Conservation (phyloP, 495 filamentous ascomycete genomes). For the Penicillium nucicola region DNA sequence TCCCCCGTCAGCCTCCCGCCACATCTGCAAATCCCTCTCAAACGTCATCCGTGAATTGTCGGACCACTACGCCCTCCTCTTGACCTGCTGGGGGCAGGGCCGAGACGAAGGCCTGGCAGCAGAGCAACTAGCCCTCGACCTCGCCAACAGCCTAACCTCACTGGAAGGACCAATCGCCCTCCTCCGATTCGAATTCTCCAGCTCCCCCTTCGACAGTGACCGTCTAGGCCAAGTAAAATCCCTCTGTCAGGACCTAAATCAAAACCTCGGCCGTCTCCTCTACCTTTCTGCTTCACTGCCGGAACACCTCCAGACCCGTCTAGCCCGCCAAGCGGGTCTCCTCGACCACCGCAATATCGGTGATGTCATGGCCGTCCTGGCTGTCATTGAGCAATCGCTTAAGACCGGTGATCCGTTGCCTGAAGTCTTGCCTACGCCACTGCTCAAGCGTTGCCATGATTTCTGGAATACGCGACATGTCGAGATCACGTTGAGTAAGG, state of each 20-base stretch:
- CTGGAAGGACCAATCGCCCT: slow-evolving; percentile 33
- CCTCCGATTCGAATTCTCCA: slow-evolving; percentile 39
- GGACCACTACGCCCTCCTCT: slow-evolving; percentile 44
- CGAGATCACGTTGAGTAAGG: slow-evolving; percentile 22
- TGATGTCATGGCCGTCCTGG: slow-evolving; percentile 41
- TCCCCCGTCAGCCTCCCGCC: slow-evolving; percentile 40
- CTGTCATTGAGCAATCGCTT: slow-evolving; percentile 37
- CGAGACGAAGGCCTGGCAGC: slow-evolving; percentile 26
- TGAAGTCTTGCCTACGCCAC: slow-evolving; percentile 39
- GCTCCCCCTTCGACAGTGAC: slow-evolving; percentile 38
- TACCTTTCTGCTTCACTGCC: slow-evolving; percentile 34
- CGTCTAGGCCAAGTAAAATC: slow-evolving; percentile 30
- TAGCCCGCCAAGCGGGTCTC: slow-evolving; percentile 29
- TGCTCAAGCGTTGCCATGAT: slow-evolving; percentile 33
- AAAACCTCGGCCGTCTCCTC: slow-evolving; percentile 32
- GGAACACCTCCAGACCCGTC: slow-evolving; percentile 21
- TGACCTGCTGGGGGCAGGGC: slow-evolving; percentile 38
- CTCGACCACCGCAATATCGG: slow-evolving; percentile 39
- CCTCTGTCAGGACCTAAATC: slow-evolving; percentile 37
- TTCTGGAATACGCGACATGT: slow-evolving; percentile 22
- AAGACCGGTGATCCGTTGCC: slow-evolving; percentile 42
- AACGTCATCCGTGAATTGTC: slow-evolving; percentile 34
- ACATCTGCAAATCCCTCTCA: slow-evolving; percentile 41
- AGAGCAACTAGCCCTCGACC: slow-evolving; percentile 32
- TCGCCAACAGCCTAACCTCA: slow-evolving; percentile 26